Evolutionary conservation across 345 rosid genomes (phyloP), one percentile per base, ranked within the genome.

Genomic region (Mallotus nudiflorus): DNA sequence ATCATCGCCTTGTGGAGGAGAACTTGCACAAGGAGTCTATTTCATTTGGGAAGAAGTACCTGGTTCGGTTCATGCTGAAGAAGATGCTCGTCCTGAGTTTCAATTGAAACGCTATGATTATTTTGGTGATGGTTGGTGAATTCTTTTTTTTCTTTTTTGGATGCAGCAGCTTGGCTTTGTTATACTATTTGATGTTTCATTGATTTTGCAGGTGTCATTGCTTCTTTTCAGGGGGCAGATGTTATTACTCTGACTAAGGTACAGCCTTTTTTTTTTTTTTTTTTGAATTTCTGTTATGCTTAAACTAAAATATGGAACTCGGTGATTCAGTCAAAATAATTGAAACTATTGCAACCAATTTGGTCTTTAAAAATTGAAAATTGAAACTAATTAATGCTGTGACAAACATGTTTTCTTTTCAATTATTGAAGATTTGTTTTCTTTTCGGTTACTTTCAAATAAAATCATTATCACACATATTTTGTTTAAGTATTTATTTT

Each of bases 191-290:
- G 19, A 24, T 68, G 20, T 33, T 25, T 40, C 19, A 33, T 75
- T 75, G 50, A 37, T 75, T 80, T 48, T 83, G 62, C 82, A 95
- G 98, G 91, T 75, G 57, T 78, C 25, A 71, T 87, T 31, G 77
- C 79, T 39, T 72, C 81, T 11, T 80, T 77, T 77, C 91, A 89
- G 74, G n/a, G n/a, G n/a, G n/a, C n/a, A n/a, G n/a, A n/a, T 82
- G 86, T 95, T 42, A 78, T 88, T 70, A 97, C 99, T 48, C 70
- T 87, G 70, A 81, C 89, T 50, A 83, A 92, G 96, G 97, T 95
- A n/a, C 68, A 27, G n/a, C 1, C 15, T n/a, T 62, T 19, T 25
- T 20, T 15, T 13, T 49, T n/a, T n/a, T n/a, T 37, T 22, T 19
- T 24, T 31, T 29, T 25, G 12, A 13, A 19, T 59, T 27, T 40